These are phyloP conservation scores for Aspergillus neoniger DNA, from an alignment of 2,329 filamentous ascomycete species.

Conservation along the genomic window DNA sequence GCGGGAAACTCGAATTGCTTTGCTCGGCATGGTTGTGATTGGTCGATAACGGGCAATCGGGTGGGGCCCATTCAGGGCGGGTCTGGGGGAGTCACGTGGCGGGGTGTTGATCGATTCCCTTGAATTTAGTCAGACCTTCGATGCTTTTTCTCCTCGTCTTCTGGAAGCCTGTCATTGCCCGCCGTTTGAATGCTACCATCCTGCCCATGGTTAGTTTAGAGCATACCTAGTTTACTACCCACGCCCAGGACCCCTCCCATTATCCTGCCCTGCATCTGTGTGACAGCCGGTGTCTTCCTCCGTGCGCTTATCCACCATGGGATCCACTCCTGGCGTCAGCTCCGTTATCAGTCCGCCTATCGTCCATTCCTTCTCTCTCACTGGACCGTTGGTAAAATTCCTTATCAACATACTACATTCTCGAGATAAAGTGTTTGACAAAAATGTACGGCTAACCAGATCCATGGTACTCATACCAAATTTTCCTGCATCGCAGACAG, in stretches of 20 bases:
- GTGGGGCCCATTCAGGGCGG: conserved; percentile 10
- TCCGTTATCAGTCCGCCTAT: conserved; percentile 3
- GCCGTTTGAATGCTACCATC: background rate
- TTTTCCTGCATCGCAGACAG: no score
- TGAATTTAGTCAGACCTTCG: background rate
- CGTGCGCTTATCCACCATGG: background rate
- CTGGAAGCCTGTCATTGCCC: background rate
- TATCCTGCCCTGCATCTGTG: background rate
- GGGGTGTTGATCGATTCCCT: conserved; percentile 9
- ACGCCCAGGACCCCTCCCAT: background rate
- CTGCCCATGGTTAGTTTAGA: background rate
- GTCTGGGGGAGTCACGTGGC: conserved; percentile 21
- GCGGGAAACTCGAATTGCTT: conserved; percentile 5
- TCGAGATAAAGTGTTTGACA: background rate
- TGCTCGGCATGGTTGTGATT: background rate
- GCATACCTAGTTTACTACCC: background rate
- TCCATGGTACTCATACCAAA: background rate
- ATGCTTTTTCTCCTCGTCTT: background rate
- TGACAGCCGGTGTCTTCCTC: background rate
- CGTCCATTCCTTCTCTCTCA: background rate
- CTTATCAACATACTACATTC: conserved; percentile 5
- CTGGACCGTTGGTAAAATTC: background rate
- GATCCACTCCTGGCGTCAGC: conserved; percentile 1
- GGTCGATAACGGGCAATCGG: background rate
- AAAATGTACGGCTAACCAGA: background rate